Evolutionary conservation across 106 monocot species (phyloP), one percentile per base, ranked within the genome.

Genomic region (Acorus gramineus): DNA sequence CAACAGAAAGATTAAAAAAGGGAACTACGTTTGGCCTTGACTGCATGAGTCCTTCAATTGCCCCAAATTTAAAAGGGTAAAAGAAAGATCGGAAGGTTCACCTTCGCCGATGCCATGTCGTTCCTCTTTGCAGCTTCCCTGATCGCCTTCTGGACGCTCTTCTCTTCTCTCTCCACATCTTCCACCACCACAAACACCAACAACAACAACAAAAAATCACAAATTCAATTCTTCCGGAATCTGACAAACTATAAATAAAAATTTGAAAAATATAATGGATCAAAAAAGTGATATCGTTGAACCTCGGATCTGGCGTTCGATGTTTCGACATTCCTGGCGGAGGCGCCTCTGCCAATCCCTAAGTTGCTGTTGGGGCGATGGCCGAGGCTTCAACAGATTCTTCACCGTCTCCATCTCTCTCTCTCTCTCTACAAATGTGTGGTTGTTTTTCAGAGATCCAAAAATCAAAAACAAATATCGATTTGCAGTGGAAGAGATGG

Each of bases 261-360:
- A 45, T 60, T n/a, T 43, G 6, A 55, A 63, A 47, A 11, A 42
- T 57, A 46, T 2, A n/a, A 43, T 6, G 11, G 44, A 42, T 6
- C 12, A 60, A 4, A 56, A 42, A 55, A 44, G 43, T n/a, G 12
- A 57, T 55, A 14, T 5, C 4, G 2, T 8, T 0, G 47, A 57
- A 60, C 91, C 96, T 85, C 96, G 80, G 63, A 98, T 98, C 75
- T 98, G 96, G 75, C 96, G 96, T 50, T 98, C 96, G 77, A 91
- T 62, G 75, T 79, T 75, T 67, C 91, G 91, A 73, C 74, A 65
- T 69, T 98, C 96, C 52, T 88, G 85, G 59, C 96, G 96, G 61
- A 98, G 91, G 46, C 88, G 87, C 51, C 96, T 80, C 74, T 98
- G 96, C 96, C 91, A 98, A 5, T 91, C 91, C 43, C 96, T 60